A percentile compares a stretch with the other conserved stretches of the same genome.
phyloP scores from a whole-genome alignment of 495 filamentous ascomycete genomes.

The Neurospora sp. region DNA sequence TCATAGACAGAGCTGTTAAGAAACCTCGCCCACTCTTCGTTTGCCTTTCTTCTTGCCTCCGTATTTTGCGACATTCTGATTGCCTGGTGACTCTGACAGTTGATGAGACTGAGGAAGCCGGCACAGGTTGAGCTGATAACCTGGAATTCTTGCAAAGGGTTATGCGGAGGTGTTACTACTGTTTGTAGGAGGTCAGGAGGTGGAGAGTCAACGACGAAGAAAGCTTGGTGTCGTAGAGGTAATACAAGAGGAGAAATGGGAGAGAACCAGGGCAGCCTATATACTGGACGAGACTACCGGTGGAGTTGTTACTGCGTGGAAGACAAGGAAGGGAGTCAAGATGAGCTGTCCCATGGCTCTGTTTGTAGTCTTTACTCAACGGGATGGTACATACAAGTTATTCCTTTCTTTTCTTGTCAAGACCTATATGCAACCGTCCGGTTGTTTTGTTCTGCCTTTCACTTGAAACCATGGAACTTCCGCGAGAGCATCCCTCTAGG shows the following conservation, averaged over 20 bases:
- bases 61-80: background rate
- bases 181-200: too few relatives aligned
- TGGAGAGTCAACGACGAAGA: background rate
- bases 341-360: background rate
- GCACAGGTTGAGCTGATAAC: background rate
- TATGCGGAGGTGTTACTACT: background rate
- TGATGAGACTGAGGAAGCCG: background rate
- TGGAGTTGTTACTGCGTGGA: background rate
- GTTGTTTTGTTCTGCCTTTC: background rate
- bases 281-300: background rate
- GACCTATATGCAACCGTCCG: background rate
- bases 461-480: background rate
- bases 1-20: too few relatives aligned
- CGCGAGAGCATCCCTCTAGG: background rate
- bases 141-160: fast-evolving
- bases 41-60: background rate
- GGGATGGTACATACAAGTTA: background rate
- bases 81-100: too few relatives aligned
- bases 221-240: background rate
- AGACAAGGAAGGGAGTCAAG: background rate
- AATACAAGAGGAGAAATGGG: fast-evolving
- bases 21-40: too few relatives aligned
- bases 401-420: background rate
- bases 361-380: background rate
- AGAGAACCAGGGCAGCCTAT: background rate